A percentile compares a stretch with the other conserved stretches of the same genome.
phyloP scores from a whole-genome alignment of 768 basidiomycete genomes.

The Lactarius hatsudake region DNA sequence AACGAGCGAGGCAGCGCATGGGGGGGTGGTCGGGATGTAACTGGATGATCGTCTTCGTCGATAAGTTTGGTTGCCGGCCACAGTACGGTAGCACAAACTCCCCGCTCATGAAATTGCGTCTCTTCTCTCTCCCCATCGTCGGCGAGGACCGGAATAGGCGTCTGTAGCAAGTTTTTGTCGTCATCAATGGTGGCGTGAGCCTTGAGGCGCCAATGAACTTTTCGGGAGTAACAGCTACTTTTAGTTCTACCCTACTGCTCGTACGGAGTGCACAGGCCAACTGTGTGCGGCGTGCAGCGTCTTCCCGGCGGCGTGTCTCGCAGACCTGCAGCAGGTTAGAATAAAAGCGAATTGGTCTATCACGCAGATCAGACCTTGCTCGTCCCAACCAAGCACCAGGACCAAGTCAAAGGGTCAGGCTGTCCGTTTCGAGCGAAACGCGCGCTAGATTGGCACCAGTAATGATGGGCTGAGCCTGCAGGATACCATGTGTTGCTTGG shows the following conservation, averaged over 20 bases:
- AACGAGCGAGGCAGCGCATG: neutral
- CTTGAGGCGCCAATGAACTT: constrained; percentile 6
- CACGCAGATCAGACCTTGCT: constrained; percentile 9
- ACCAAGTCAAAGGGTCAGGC: constrained; percentile 5
- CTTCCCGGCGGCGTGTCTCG: neutral
- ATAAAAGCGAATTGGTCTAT: neutral
- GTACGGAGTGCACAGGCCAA: neutral
- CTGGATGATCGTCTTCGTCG: constrained; percentile 9
- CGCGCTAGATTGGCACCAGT: constrained; percentile 2
- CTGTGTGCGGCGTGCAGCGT: neutral
- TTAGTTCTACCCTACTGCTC: neutral
- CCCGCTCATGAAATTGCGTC: neutral
- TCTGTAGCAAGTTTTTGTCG: constrained; percentile 9
- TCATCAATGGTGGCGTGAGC: constrained; percentile 11
- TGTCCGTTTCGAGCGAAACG: constrained; percentile 6
- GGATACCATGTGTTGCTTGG: constrained; percentile 17
- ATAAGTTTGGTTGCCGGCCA: constrained; percentile 1
- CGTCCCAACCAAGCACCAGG: neutral
- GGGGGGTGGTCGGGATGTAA: neutral
- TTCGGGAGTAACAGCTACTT: neutral
- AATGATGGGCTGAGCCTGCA: constrained; percentile 14
- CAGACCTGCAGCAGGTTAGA: constrained; percentile 7
- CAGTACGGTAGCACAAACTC: neutral
- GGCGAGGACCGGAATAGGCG: constrained; percentile 12
- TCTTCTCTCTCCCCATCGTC: neutral